A percentile compares a stretch with the other conserved stretches of the same genome.
Conservation (phyloP, 306 rosid species). For the Quercus mongolica region DNA sequence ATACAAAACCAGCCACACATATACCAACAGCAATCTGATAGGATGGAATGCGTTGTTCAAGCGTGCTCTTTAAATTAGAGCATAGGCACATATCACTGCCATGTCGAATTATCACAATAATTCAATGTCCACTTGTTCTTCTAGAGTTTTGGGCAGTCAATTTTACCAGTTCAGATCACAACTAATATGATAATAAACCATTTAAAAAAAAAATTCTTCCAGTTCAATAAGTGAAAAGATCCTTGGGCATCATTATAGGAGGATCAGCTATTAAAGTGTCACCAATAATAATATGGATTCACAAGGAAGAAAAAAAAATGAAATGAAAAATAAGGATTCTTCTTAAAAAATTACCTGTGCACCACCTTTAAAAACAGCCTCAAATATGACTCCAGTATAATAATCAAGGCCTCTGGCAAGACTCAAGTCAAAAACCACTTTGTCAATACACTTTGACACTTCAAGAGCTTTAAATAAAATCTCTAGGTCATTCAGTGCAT, state of each 20-base stretch:
- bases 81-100: background rate
- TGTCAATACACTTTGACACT: constrained; percentile 58
- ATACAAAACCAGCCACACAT: background rate
- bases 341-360: constrained; percentile 52
- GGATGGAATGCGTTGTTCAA: background rate
- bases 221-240: background rate
- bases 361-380: constrained; percentile 90
- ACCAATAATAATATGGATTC: background rate
- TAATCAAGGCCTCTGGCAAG: constrained; percentile 98
- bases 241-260: background rate
- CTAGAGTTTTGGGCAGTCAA: background rate
- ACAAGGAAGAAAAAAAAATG: background rate
- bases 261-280: too few relatives aligned
- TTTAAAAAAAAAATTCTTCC: background rate
- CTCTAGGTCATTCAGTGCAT: constrained; percentile 76
- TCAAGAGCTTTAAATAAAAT: constrained; percentile 78
- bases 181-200: background rate
- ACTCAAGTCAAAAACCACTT: constrained; percentile 90
- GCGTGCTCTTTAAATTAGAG: background rate
- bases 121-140: background rate
- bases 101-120: background rate
- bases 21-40: background rate
- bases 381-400: constrained; percentile 90
- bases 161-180: background rate
- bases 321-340: background rate